Evolutionary conservation across 2,329 filamentous ascomycete genomes (phyloP).

Genomic region (Hymenoscyphus fructigenus): DNA sequence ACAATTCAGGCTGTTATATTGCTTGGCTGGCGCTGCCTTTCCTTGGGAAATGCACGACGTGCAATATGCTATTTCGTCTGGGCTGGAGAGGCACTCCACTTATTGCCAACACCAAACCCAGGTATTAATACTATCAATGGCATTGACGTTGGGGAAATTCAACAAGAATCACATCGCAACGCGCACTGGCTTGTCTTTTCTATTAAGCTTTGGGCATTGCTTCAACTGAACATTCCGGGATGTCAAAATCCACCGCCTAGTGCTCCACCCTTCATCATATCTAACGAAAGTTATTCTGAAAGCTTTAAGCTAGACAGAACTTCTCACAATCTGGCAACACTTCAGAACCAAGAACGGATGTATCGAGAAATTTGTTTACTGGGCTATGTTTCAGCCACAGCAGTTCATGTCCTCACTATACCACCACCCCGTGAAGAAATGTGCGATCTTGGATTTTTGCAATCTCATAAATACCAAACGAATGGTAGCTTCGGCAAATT

Average conservation of each 20-base stretch:
- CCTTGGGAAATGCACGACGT: conserved; percentile 1
- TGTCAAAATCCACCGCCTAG: conserved; percentile 2
- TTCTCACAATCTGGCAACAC: conserved; percentile 11
- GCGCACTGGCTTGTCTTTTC: conserved; percentile 11
- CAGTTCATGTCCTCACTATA: conserved; percentile 1
- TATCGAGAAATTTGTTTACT: conserved; percentile 11
- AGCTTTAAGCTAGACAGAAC: conserved; percentile 11
- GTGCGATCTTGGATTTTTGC: not conserved
- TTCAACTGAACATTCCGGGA: conserved; percentile 8
- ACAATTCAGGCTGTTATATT: conserved; percentile 10
- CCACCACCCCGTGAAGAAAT: conserved; percentile 1
- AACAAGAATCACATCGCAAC: conserved; percentile 10
- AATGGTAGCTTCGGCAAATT: not conserved
- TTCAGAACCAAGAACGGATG: conserved; percentile 14
- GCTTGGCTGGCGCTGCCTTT: conserved; percentile 9
- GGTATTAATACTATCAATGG: conserved; percentile 8
- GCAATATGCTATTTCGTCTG: conserved; percentile 11
- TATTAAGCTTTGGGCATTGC: conserved; percentile 12
- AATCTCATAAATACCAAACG: not conserved
- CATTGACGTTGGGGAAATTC: conserved; percentile 9
- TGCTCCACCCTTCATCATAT: conserved; percentile 5
- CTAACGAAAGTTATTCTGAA: conserved; percentile 4
- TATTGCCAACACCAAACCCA: conserved; percentile 1
- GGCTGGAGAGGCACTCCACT: conserved; percentile 11
- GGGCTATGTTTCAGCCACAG: conserved; percentile 4